Conservation (phyloP, 169 alveolate species). For the Eimeria falciformis region DNA sequence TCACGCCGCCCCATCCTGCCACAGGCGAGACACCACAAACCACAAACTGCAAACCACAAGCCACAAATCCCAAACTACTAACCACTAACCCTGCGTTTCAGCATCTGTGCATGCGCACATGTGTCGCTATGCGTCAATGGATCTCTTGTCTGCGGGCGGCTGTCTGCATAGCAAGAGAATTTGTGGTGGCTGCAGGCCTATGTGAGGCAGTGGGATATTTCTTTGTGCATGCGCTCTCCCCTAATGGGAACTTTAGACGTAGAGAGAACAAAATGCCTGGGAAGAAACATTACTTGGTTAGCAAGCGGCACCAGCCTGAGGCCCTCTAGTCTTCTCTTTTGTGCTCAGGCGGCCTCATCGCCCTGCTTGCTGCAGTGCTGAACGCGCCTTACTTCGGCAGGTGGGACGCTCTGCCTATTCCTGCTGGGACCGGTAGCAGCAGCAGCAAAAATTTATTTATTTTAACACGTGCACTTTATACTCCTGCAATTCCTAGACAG, state of each 20-base stretch:
- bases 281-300: neutral
- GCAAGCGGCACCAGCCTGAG: neutral
- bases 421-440: neutral
- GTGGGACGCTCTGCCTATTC: neutral
- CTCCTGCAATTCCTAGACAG: neutral
- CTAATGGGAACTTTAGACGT: neutral
- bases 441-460: neutral
- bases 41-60: too few species aligned
- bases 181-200: too few species aligned
- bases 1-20: too few species aligned
- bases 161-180: too few species aligned
- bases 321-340: neutral
- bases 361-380: neutral
- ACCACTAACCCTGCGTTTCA: too few species aligned
- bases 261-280: neutral
- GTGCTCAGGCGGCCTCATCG: slow-evolving; percentile 3
- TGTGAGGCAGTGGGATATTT: too few species aligned
- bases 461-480: neutral
- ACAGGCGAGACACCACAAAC: too few species aligned
- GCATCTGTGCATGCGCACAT: too few species aligned
- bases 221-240: neutral
- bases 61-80: too few species aligned
- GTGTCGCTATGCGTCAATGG: too few species aligned
- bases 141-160: too few species aligned
- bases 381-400: slow-evolving; percentile 18